Evolutionary conservation across 23 red algal species (phyloP).

Genomic region (Cyanidium caldarium): DNA sequence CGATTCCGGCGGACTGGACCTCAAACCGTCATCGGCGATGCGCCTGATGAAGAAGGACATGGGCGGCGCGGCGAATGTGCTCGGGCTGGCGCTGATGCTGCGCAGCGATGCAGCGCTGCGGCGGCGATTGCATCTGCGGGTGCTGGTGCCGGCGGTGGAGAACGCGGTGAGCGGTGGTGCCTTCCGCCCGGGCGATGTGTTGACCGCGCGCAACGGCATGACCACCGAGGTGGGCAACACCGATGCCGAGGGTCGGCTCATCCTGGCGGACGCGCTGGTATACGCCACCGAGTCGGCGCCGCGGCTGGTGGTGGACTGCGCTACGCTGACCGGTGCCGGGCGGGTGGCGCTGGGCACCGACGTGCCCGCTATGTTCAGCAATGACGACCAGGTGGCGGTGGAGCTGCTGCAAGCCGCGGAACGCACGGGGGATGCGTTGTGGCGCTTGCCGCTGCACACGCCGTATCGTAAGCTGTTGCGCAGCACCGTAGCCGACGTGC

Average conservation of each 20-base stretch:
- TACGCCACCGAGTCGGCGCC: slow-evolving; percentile 51
- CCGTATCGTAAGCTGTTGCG: slow-evolving; percentile 70
- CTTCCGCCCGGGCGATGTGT: slow-evolving; percentile 75
- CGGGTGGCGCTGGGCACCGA: slow-evolving; percentile 88
- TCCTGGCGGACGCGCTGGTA: slow-evolving; percentile 85
- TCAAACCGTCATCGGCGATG: slow-evolving; percentile 84
- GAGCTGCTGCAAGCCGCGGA: slow-evolving; percentile 10
- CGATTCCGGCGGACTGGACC: slow-evolving; percentile 70
- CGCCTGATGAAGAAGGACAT: slow-evolving; percentile 98
- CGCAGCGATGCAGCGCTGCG: slow-evolving; percentile 22
- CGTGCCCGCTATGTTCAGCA: slow-evolving; percentile 46
- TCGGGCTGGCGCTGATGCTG: slow-evolving; percentile 91
- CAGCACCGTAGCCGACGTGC: slow-evolving; percentile 41
- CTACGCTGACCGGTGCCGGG: slow-evolving; percentile 86
- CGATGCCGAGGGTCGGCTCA: slow-evolving; percentile 90
- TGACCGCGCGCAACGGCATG: slow-evolving; percentile 57
- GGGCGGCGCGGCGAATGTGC: slow-evolving; percentile 74
- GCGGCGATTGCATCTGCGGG: slow-evolving; percentile 17
- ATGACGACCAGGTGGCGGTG: slow-evolving; percentile 29
- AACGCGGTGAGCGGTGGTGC: slow-evolving; percentile 50
- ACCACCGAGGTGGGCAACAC: slow-evolving; percentile 71
- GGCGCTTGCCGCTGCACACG: slow-evolving; percentile 66
- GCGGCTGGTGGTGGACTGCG: slow-evolving; percentile 62
- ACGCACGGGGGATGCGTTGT: slow-evolving; percentile 45
- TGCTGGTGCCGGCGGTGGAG: slow-evolving; percentile 85